phyloP scores from a whole-genome alignment of 805 yeast genomes.

The Candida sonorensis region DNA sequence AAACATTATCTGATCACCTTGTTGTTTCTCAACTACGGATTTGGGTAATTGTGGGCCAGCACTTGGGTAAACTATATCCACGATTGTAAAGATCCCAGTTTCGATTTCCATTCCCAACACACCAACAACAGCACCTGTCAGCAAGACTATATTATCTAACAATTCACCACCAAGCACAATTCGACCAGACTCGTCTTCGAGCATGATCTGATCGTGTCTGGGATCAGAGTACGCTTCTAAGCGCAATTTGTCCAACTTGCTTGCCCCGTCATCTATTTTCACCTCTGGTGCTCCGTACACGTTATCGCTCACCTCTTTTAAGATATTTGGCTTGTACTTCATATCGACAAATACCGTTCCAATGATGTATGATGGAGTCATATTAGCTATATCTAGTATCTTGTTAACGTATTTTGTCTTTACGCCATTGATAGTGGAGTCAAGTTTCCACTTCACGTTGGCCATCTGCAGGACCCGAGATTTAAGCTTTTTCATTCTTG shows the following conservation, averaged over 20 bases:
- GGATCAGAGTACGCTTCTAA: slow-evolving; percentile 46
- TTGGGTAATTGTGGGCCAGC: slow-evolving; percentile 47
- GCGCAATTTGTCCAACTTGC: slow-evolving; percentile 24
- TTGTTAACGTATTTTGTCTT: slow-evolving; percentile 31
- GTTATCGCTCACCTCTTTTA: slow-evolving; percentile 68
- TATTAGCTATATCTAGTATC: slow-evolving; percentile 56
- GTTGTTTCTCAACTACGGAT: slow-evolving; percentile 12
- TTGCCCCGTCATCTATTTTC: slow-evolving; percentile 9
- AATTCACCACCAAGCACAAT: slow-evolving; percentile 63
- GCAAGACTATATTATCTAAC: slow-evolving; percentile 53
- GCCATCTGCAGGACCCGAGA: slow-evolving; percentile 42
- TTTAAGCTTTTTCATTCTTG: slow-evolving; percentile 42
- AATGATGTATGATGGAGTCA: slow-evolving; percentile 68
- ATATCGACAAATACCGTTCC: slow-evolving; percentile 85
- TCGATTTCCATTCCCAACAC: slow-evolving; percentile 78
- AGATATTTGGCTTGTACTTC: slow-evolving; percentile 77
- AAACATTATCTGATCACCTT: slow-evolving; percentile 49
- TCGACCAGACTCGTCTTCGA: slow-evolving; percentile 93
- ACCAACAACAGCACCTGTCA: slow-evolving; percentile 87
- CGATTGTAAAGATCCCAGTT: slow-evolving; percentile 77
- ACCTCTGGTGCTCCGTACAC: slow-evolving; percentile 43
- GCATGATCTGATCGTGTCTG: slow-evolving; percentile 51
- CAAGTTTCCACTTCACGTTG: slow-evolving; percentile 33
- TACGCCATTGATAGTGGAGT: slow-evolving; percentile 29
- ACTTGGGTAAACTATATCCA: slow-evolving; percentile 72